phyloP scores from a whole-genome alignment of 768 basidiomycete species.

The Tephrocybe sp. region DNA sequence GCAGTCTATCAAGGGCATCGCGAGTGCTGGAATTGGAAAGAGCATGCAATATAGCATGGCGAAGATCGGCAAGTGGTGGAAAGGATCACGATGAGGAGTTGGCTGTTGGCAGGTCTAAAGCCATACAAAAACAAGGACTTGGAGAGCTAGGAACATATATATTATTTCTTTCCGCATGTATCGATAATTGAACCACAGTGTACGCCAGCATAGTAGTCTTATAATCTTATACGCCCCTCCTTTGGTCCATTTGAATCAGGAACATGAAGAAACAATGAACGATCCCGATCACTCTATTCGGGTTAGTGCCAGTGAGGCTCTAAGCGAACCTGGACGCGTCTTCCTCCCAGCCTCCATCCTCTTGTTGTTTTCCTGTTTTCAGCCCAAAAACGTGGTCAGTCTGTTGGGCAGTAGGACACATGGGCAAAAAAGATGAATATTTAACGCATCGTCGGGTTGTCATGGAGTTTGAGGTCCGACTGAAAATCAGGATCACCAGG shows the following conservation, averaged over 20 bases:
- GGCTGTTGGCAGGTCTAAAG: constrained; percentile 9
- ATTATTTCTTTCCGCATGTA: constrained; percentile 10
- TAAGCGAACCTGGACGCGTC: not conserved
- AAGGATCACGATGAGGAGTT: constrained; percentile 24
- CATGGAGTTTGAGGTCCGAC: constrained; percentile 21
- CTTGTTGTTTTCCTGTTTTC: not conserved
- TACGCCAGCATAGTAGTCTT: constrained; percentile 10
- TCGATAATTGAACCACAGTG: constrained; percentile 9
- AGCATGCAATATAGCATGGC: constrained; percentile 69
- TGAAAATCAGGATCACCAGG: constrained; percentile 5
- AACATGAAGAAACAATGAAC: constrained; percentile 1
- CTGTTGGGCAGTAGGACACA: not conserved
- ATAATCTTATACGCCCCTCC: constrained; percentile 2
- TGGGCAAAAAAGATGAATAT: not conserved
- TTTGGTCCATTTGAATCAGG: constrained; percentile 6
- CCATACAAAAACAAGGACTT: constrained; percentile 6
- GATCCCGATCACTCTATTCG: constrained; percentile 6
- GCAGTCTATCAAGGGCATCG: constrained; percentile 83
- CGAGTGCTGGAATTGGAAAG: constrained; percentile 79
- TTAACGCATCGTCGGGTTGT: constrained; percentile 13
- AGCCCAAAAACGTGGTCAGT: not conserved
- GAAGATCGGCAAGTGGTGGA: constrained; percentile 88
- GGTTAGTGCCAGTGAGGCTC: constrained; percentile 7
- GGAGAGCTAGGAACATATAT: constrained; percentile 10
- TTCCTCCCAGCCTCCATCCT: not conserved